Conservation (phyloP, 1,284 basidiomycete genomes). For the Fomitopsis pinicola region DNA sequence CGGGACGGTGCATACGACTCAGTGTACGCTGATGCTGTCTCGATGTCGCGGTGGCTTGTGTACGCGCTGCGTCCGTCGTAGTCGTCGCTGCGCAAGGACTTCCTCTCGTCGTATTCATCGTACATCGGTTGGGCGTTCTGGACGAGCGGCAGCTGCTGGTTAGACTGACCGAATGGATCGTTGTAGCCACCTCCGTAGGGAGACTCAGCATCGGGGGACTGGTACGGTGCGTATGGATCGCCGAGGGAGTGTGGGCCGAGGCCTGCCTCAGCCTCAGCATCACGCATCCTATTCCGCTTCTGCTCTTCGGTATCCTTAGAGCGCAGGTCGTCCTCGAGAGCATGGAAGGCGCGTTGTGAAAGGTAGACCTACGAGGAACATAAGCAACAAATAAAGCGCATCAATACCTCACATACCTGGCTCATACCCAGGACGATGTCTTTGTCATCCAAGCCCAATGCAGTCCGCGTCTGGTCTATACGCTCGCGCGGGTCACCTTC, state of each 20-base stretch:
- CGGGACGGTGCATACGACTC: constrained; percentile 91
- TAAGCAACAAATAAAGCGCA: background rate
- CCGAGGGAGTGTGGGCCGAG: constrained; percentile 61
- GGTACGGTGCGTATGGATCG: constrained; percentile 79
- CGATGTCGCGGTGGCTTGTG: constrained; percentile 76
- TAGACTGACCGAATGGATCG: constrained; percentile 53
- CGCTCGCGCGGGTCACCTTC: constrained; percentile 52
- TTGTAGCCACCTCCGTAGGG: constrained; percentile 45
- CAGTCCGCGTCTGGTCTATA: constrained; percentile 57
- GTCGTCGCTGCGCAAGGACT: constrained; percentile 72
- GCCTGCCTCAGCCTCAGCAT: constrained; percentile 59
- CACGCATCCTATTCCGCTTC: constrained; percentile 69
- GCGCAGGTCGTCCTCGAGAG: constrained; percentile 85
- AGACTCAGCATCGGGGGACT: constrained; percentile 44
- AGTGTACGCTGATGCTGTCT: constrained; percentile 74
- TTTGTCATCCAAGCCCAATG: constrained; percentile 62
- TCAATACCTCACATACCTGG: constrained; percentile 50
- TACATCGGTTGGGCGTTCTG: constrained; percentile 72
- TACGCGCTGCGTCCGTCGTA: constrained; percentile 72
- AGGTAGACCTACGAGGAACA: constrained; percentile 72
- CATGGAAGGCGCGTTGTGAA: constrained; percentile 83
- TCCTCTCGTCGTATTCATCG: constrained; percentile 75
- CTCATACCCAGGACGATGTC: constrained; percentile 80
- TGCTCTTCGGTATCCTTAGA: constrained; percentile 81
- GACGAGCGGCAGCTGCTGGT: constrained; percentile 70